These are phyloP conservation scores for Stachybotrys chartarum DNA, from an alignment of 2,329 filamentous ascomycete species.

Conservation along the genomic window DNA sequence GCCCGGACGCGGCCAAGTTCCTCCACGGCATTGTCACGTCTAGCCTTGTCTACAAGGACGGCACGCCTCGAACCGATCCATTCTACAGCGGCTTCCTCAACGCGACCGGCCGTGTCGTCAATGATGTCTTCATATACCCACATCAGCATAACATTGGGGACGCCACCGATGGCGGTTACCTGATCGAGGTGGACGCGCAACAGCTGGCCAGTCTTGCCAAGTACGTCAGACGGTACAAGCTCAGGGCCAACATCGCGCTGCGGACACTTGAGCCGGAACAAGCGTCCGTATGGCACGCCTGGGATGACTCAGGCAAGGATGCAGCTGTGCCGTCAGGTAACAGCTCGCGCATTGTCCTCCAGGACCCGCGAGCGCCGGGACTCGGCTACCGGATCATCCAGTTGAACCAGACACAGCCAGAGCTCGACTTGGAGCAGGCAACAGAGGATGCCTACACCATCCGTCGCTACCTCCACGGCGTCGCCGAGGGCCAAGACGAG, in stretches of 20 bases:
- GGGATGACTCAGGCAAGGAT: slow-evolving; percentile 45
- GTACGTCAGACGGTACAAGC: slow-evolving; percentile 78
- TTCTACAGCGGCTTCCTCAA: slow-evolving; percentile 84
- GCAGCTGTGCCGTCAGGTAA: neutral
- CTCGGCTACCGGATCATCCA: slow-evolving; percentile 46
- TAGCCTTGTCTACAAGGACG: slow-evolving; percentile 28
- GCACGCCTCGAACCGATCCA: slow-evolving; percentile 34
- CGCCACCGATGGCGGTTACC: slow-evolving; percentile 31
- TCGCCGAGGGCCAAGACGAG: slow-evolving; percentile 80
- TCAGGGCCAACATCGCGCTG: slow-evolving; percentile 71
- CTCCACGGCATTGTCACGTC: slow-evolving; percentile 83
- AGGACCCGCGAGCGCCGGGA: slow-evolving; percentile 46
- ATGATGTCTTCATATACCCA: slow-evolving; percentile 88
- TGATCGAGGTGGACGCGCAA: slow-evolving; percentile 75
- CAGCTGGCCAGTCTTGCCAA: slow-evolving; percentile 56
- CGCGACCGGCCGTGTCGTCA: slow-evolving; percentile 73
- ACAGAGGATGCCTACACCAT: slow-evolving; percentile 60
- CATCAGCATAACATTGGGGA: slow-evolving; percentile 24
- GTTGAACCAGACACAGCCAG: slow-evolving; percentile 19
- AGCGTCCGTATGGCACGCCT: slow-evolving; percentile 63
- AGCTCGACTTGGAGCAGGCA: slow-evolving; percentile 37
- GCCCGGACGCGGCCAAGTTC: slow-evolving; percentile 73
- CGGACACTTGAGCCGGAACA: slow-evolving; percentile 59
- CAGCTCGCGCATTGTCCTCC: slow-evolving; percentile 25
- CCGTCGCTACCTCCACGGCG: slow-evolving; percentile 69